Conservation (phyloP, 306 rosid species). For the Datisca glomerata region DNA sequence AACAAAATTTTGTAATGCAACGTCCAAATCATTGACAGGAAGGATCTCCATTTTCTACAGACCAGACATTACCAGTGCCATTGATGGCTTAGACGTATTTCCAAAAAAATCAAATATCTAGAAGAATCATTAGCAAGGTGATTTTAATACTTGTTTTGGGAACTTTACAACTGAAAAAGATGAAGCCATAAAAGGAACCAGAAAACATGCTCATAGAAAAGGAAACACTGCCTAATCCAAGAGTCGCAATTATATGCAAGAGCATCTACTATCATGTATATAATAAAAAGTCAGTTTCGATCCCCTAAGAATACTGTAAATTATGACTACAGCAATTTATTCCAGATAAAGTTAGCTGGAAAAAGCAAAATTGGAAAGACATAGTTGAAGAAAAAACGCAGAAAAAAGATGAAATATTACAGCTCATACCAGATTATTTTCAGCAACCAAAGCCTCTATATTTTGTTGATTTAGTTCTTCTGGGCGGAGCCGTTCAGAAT, state of each 20-base stretch:
- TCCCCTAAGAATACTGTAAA: too few species aligned
- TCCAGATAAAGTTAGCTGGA: background rate
- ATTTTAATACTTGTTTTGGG: background rate
- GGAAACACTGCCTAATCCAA: background rate
- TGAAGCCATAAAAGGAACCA: background rate
- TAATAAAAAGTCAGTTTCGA: too few species aligned
- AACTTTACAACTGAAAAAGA: background rate
- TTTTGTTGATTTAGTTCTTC: constrained; percentile 96
- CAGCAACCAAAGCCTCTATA: constrained; percentile 96
- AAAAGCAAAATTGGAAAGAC: background rate
- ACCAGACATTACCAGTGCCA: constrained; percentile 9
- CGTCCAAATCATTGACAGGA: constrained; percentile 89
- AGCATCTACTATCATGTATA: too few species aligned
- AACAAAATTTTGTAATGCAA: constrained; percentile 85
- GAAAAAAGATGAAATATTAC: background rate
- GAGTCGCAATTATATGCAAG: too few species aligned
- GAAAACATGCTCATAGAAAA: background rate
- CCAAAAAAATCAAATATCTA: background rate
- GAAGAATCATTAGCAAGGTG: too few species aligned
- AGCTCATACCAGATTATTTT: constrained; percentile 69
- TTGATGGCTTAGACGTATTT: constrained; percentile 4
- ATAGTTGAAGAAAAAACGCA: background rate
- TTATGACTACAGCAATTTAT: too few species aligned
- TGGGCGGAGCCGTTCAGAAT: constrained; percentile 84
- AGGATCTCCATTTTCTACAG: constrained; percentile 98